Evolutionary conservation across 768 basidiomycete genomes (phyloP), one percentile per base, ranked within the genome.

Genomic region (Rhodotorula sphaerocarpa): DNA sequence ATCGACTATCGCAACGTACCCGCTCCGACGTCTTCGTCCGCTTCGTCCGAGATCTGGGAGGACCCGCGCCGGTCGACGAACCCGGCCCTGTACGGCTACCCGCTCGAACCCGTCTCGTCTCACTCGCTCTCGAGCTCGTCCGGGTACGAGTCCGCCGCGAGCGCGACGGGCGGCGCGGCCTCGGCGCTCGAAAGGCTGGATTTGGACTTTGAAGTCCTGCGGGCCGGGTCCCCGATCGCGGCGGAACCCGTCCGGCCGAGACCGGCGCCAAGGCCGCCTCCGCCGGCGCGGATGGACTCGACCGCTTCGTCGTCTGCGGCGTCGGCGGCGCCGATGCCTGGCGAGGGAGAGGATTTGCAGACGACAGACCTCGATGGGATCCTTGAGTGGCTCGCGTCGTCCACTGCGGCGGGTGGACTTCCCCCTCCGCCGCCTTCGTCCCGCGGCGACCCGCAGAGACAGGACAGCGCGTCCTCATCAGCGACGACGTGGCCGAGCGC

Each of bases 351-450:
- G 7, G 55, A 36, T 39, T 27, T 21, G 47, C n/a, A 36, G 33
- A 36, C 41, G 48, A 58, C 57, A 15, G 57, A 58, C 12, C 48
- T 58, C 31, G 57, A 58, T 11, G 57, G 57, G 14, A 65, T 65
- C n/a, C 63, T 65, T 50, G 58, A 59, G 39, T 65, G 63, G 63
- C 59, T 65, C 54, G 50, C 57, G 31, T 59, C 58, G 27, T 46
- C 55, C 27, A 36, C 45, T 7, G 23, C 31, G 14, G 50, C 50
- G 41, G 57, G 41, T 6, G 55, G 21, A 7, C 14, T 36, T 7
- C 48, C 48, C 21, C 28, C 52, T 28, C 39, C 39, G 5, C 52
- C 52, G 25, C 18, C 48, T 6, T 21, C 41, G 27, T 31, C 28
- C 16, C 3, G 39, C 30, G 36, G 5, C 28, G 7, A 23, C 2